Percentiles rank a stretch among this genome's conserved stretches.
Conservation (phyloP, 208 protist species). For the Plasmodiophora brassicae region DNA sequence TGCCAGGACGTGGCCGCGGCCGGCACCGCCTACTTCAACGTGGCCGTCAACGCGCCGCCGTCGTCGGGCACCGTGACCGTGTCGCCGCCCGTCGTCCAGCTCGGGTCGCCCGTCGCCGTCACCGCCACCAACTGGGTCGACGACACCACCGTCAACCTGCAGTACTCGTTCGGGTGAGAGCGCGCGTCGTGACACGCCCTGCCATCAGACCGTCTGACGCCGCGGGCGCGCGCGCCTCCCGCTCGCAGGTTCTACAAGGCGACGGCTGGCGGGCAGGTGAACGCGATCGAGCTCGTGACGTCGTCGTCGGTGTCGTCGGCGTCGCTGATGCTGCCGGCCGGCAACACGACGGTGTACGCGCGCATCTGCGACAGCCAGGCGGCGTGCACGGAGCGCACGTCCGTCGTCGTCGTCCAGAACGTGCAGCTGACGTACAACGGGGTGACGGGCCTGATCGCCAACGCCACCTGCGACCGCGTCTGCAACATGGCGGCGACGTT, state of each 20-base stretch:
- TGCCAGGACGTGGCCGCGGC: not conserved
- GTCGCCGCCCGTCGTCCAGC: not conserved
- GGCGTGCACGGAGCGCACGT: not conserved
- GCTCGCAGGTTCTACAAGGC: slow-evolving; percentile 3
- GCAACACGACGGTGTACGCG: not conserved
- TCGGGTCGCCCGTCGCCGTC: not conserved
- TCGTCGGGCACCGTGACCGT: not conserved
- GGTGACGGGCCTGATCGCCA: not conserved
- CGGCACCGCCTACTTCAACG: not conserved
- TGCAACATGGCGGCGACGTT: not conserved
- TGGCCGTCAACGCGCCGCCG: not conserved
- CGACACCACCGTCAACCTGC: not conserved
- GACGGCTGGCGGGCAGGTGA: not conserved
- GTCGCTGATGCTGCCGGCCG: not conserved
- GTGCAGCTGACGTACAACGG: not conserved
- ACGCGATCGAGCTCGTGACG: not conserved
- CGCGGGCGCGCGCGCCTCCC: not conserved
- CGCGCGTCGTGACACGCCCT: not conserved
- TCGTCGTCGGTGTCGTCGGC: not conserved
- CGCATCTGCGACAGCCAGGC: not conserved
- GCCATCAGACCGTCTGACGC: not conserved
- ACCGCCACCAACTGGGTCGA: slow-evolving; percentile 12
- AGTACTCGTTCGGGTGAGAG: not conserved
- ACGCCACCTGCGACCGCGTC: not conserved
- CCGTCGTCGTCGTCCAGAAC: not conserved